These are phyloP conservation scores for Lodderomyces jiufengensis DNA, from an alignment of 1,139 yeast species.

Conservation along the genomic window DNA sequence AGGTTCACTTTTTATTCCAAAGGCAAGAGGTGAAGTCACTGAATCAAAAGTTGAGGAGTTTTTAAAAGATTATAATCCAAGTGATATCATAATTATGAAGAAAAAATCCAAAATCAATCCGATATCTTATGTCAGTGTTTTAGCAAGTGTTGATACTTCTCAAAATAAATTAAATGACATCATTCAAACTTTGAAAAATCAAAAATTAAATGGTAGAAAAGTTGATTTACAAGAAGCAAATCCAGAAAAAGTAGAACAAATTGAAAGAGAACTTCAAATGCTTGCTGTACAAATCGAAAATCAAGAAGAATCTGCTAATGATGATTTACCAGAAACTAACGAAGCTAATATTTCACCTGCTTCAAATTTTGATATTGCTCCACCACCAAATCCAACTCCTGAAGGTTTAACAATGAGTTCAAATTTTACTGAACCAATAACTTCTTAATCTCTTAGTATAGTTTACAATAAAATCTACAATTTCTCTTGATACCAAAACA, in stretches of 20 bases:
- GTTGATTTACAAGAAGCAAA: constrained; percentile 43
- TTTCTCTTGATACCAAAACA: no score
- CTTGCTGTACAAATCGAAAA: background rate
- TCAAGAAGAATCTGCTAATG: background rate
- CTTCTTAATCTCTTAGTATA: background rate
- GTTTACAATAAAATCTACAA: no score
- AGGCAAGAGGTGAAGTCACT: constrained; percentile 36
- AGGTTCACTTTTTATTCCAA: constrained; percentile 52
- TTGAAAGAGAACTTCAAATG: constrained; percentile 15
- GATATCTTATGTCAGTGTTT: constrained; percentile 41
- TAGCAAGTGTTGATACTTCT: constrained; percentile 45
- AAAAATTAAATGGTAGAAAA: constrained; percentile 27
- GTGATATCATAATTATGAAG: constrained; percentile 45
- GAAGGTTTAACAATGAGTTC: constrained; percentile 4
- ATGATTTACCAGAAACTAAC: background rate
- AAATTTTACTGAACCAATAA: constrained; percentile 3
- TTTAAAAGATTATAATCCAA: constrained; percentile 44
- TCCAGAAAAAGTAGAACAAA: constrained; percentile 38
- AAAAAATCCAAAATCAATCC: constrained; percentile 12
- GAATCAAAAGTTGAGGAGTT: constrained; percentile 41
- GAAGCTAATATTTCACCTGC: background rate
- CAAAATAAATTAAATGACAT: constrained; percentile 43
- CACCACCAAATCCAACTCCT: constrained; percentile 1
- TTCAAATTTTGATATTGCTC: no score
- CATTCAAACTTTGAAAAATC: constrained; percentile 29